A percentile compares a stretch with the other conserved stretches of the same genome.
phyloP scores from a whole-genome alignment of 345 rosid genomes.

The Hibiscus mutabilis region DNA sequence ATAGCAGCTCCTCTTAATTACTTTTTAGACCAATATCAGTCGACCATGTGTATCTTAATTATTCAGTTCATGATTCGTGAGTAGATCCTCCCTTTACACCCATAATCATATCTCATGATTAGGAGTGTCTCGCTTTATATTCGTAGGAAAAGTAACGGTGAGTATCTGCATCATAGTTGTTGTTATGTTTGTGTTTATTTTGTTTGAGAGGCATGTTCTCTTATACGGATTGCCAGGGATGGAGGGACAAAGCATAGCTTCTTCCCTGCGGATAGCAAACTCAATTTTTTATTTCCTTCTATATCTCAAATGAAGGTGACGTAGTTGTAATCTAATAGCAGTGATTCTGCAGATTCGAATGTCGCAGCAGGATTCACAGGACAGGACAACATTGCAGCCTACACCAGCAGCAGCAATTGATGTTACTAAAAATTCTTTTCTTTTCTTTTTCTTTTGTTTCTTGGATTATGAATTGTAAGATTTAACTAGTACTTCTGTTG shows the following conservation, averaged over 20 bases:
- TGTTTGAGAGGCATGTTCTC: not conserved
- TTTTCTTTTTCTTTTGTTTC: conserved; percentile 6
- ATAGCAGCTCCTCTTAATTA: not conserved
- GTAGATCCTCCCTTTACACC: not conserved
- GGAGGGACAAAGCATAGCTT: no score
- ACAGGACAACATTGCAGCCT: conserved; percentile 70
- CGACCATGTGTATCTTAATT: not conserved
- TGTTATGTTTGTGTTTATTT: not conserved
- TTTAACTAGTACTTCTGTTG: conserved; percentile 12
- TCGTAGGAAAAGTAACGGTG: not conserved
- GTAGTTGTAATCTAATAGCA: conserved; percentile 7
- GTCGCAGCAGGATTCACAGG: conserved; percentile 84
- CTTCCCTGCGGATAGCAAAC: not conserved
- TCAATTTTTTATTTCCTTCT: not conserved
- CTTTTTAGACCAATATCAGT: not conserved
- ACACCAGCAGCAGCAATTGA: conserved; percentile 94
- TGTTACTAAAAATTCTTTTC: conserved; percentile 34
- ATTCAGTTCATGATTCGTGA: not conserved
- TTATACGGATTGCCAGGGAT: not conserved
- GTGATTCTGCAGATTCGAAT: conserved; percentile 53
- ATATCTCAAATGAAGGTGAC: not conserved
- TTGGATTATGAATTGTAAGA: conserved; percentile 7
- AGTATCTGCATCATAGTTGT: not conserved
- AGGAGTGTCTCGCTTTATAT: not conserved
- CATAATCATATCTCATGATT: not conserved